Base-by-base conservation (phyloP, 2,329 filamentous ascomycete genomes). In the Ascochyta rabiei region DNA sequence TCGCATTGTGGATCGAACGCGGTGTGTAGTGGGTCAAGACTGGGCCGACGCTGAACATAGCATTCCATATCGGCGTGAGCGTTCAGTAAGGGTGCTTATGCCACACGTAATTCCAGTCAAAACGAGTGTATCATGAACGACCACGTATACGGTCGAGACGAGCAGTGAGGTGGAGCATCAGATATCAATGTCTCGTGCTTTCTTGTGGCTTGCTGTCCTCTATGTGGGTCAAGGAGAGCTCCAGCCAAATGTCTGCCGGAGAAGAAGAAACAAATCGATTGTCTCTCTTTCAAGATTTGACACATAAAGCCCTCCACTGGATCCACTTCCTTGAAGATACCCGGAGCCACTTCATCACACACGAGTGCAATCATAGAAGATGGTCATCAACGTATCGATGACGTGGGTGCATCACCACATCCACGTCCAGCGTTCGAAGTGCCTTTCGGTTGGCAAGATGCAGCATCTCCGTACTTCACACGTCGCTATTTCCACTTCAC, bases 401-500 rank as follows among this genome's bases (percentile, higher is more conserved):
- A 24, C 9, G n/a, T 13, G n/a, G 6, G 18, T 12, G 24, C 12
- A 30, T 10, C 40, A 19, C 3, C 3, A 41, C 15, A 3, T 18
- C 15, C 15, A 34, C 30, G 13, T 23, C 37, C 28, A 12, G 23
- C 28, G 12, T 34, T 48, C 9, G 4, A 41, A 13, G 10, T 44
- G 2, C 30, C 48, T 23, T 31, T 53, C n/a, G 43, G 38, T 16
- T 44, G 33, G 30, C 50, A 53, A 33, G 21, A 48, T 7, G 16
- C 38, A 8, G n/a, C 5, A 5, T 37, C 37, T 12, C 15, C 8
- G 9, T 47, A 53, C 24, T 53, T 47, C 15, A 31, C 38, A 16
- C 43, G 38, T 12, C 43, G 43, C 15, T 48, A 38, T 6, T 47
- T 39, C 33, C 31, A n/a, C 15, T 6, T 33, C 2, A 21, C 44